Conservation (phyloP, 495 filamentous ascomycete genomes). For the Xylaria grammica region DNA sequence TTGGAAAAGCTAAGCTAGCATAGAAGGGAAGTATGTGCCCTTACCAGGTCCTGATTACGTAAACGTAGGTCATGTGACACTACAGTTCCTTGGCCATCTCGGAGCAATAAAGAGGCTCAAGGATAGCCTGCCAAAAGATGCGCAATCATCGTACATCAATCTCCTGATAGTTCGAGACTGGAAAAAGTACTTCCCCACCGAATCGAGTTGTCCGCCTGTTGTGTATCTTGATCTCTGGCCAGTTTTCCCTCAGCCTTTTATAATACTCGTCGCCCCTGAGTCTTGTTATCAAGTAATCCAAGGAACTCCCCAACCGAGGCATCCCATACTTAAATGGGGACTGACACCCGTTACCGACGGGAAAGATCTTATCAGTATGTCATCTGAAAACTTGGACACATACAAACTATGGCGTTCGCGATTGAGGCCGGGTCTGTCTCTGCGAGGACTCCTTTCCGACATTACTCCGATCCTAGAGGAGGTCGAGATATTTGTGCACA, state of each 20-base stretch:
- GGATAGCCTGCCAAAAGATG: not conserved
- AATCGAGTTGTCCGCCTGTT: not conserved
- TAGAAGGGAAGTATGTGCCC: no score
- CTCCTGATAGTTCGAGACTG: not conserved
- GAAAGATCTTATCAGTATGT: not conserved
- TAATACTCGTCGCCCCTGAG: not conserved
- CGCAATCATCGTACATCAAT: not conserved
- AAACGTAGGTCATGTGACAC: no score
- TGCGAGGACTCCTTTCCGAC: constrained; percentile 29
- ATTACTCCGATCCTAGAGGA: constrained; percentile 42
- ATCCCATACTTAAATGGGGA: not conserved
- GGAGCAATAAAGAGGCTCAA: not conserved
- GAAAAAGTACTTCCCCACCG: not conserved
- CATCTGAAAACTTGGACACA: not conserved
- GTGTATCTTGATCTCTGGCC: not conserved
- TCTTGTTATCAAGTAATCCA: not conserved
- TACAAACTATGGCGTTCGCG: constrained; percentile 39
- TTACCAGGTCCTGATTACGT: no score
- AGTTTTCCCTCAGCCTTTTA: not conserved
- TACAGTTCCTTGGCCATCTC: not conserved
- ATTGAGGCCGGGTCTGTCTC: constrained; percentile 51
- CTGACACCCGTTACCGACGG: not conserved
- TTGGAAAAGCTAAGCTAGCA: no score
- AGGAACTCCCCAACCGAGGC: not conserved
- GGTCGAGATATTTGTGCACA: constrained; percentile 28